Base-by-base conservation (phyloP, 129 eudicot genomes). In the Pittosporum tobira region DNA sequence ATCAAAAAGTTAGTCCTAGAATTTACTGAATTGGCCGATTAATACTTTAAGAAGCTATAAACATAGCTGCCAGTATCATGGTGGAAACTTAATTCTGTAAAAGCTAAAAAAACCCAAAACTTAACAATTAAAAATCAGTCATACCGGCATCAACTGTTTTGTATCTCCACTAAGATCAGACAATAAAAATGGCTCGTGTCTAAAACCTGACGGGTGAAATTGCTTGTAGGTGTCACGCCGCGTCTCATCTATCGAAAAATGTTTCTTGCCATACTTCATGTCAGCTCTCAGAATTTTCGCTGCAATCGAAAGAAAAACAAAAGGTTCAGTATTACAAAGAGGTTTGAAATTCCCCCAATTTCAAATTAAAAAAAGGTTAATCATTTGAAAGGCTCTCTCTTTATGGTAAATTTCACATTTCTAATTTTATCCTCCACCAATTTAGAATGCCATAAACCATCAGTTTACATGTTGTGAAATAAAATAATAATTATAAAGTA, bases 141-240 rank as follows among this genome's bases (percentile, higher is more conserved):
- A 36, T 77, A 91, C 95, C 68, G 87, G 68, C 68, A 80, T 64
- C 19, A 87, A 59, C 51, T 75, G 87, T 70, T 84, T 91, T 73
- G 62, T 57, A 57, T 83, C 79, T 51, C 88, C 84, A 20, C 69
- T 65, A 57, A 74, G 66, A 69, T 78, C 77, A 29, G 78, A 69
- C 40, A 76, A 59, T 34, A 55, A 61, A 30, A 87, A 68, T 51
- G 77, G 49, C 21, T 78, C 75, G 24, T 62, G 74, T 51, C 56
- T 59, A 56, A 63, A 42, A 61, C 48, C 59, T 28, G 57, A 37
- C 13, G 81, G 77, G 65, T 69, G 80, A 59, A 68, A 63, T 30
- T 86, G 80, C 75, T 70, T 83, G 77, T 78, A 87, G 23, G 96
- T 81, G 55, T 81, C 80, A 51, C 99, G 94, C 71, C 85, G 81